Conservation (phyloP, 1,139 yeast species). For the Pichia sp. region DNA sequence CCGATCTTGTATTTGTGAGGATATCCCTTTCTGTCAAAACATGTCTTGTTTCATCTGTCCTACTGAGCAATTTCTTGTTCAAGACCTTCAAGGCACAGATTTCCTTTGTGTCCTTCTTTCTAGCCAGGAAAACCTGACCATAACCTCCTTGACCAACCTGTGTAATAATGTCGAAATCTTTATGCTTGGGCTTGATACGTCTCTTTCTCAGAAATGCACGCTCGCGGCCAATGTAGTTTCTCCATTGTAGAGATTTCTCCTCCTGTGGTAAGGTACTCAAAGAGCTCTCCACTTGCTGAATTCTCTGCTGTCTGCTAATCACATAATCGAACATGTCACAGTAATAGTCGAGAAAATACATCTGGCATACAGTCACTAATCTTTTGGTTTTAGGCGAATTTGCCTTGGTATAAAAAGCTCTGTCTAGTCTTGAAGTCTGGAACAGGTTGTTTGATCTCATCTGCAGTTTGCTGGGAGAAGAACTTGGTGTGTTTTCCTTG, state of each 20-base stretch:
- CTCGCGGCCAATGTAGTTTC: conserved; percentile 77
- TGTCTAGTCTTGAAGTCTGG: conserved; percentile 35
- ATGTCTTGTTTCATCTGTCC: conserved; percentile 92
- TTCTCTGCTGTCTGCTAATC: conserved; percentile 77
- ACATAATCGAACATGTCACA: conserved; percentile 95
- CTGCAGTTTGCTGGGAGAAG: conserved; percentile 16
- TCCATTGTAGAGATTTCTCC: conserved; percentile 70
- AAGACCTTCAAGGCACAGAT: conserved; percentile 92
- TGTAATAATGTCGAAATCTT: conserved; percentile 92
- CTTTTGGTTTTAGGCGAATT: conserved; percentile 77
- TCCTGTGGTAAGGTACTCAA: conserved; percentile 45
- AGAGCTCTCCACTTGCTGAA: conserved; percentile 58
- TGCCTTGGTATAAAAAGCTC: conserved; percentile 56
- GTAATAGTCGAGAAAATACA: conserved; percentile 87
- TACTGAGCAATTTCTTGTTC: conserved; percentile 79
- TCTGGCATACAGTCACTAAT: conserved; percentile 74
- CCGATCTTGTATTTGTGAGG: conserved; percentile 87
- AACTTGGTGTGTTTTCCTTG: conserved; percentile 36
- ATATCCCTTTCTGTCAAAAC: conserved; percentile 95
- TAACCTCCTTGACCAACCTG: conserved; percentile 99
- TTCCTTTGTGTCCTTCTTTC: conserved; percentile 91
- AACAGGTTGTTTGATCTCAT: conserved; percentile 22
- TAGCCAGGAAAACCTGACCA: conserved; percentile 93
- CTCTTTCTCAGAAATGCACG: conserved; percentile 80
- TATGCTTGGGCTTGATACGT: conserved; percentile 86